These are phyloP conservation scores for Tothia fuscella DNA, from an alignment of 2,329 filamentous ascomycete genomes.

Conservation along the genomic window DNA sequence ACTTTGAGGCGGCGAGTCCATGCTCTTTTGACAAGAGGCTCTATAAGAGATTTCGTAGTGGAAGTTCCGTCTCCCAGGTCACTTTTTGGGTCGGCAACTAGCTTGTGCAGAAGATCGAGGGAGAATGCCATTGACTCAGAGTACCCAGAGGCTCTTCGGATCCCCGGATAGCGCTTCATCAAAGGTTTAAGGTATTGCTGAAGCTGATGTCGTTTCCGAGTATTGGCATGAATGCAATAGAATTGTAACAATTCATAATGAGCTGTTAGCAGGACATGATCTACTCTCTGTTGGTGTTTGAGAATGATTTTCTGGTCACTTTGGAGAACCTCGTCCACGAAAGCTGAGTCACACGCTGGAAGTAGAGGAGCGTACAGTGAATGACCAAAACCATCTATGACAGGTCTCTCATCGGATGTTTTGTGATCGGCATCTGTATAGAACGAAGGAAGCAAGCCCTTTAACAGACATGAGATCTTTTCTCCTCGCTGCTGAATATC, in stretches of 20 bases:
- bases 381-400: background rate
- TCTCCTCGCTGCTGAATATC: no score
- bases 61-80: background rate
- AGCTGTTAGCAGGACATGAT: no score
- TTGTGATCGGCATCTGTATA: background rate
- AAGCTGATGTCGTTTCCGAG: no score
- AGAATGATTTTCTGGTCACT: background rate
- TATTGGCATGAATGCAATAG: background rate
- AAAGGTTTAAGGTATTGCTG: background rate
- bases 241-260: background rate
- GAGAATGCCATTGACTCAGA: background rate
- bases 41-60: background rate
- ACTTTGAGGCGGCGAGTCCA: background rate
- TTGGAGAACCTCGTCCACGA: background rate
- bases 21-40: background rate
- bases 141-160: background rate
- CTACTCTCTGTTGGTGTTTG: no score
- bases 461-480: no score
- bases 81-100: background rate
- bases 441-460: no score
- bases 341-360: background rate
- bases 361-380: background rate
- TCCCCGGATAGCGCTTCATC: background rate
- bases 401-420: background rate
- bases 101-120: background rate